phyloP scores from a whole-genome alignment of 2,329 filamentous ascomycete species.

The Sporothrix sp. region DNA sequence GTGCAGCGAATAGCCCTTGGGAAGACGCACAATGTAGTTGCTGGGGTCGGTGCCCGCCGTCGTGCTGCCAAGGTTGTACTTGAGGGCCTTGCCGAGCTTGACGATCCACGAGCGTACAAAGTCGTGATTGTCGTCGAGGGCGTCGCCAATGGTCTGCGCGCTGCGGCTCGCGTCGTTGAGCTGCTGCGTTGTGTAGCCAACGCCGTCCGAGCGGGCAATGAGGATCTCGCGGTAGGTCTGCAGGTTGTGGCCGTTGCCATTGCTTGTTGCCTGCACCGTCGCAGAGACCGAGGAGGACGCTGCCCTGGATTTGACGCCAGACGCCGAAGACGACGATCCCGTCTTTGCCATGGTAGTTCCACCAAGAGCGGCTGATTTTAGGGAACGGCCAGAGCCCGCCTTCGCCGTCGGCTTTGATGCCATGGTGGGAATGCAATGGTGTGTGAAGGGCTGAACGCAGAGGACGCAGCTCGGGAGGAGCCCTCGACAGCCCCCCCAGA shows the following conservation, averaged over 20 bases:
- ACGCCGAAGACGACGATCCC: neutral
- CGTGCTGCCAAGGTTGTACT: constrained; percentile 18
- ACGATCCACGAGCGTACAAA: constrained; percentile 18
- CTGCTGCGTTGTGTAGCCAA: constrained; percentile 17
- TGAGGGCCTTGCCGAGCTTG: constrained; percentile 20
- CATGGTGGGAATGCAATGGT: neutral
- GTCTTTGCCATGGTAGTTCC: neutral
- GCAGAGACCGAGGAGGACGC: neutral
- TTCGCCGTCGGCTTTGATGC: neutral
- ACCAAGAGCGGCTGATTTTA: neutral
- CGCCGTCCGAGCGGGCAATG: constrained; percentile 17
- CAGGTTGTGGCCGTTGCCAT: neutral
- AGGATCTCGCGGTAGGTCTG: constrained; percentile 17
- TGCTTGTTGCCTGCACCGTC: neutral
- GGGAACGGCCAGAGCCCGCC: neutral
- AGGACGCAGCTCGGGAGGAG: no score
- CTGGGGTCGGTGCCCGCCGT: constrained; percentile 1
- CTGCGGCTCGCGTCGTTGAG: constrained; percentile 20
- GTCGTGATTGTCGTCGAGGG: constrained; percentile 16
- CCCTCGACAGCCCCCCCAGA: no score
- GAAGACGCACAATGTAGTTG: constrained; percentile 18
- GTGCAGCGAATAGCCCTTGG: constrained; percentile 18
- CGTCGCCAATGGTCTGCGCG: constrained; percentile 14
- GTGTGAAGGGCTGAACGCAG: neutral
- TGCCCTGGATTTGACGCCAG: neutral